A percentile compares a stretch with the other conserved stretches of the same genome.
These are phyloP conservation scores for Lathyrus oleraceus DNA, from an alignment of 306 rosid genomes.

Conservation along the genomic window DNA sequence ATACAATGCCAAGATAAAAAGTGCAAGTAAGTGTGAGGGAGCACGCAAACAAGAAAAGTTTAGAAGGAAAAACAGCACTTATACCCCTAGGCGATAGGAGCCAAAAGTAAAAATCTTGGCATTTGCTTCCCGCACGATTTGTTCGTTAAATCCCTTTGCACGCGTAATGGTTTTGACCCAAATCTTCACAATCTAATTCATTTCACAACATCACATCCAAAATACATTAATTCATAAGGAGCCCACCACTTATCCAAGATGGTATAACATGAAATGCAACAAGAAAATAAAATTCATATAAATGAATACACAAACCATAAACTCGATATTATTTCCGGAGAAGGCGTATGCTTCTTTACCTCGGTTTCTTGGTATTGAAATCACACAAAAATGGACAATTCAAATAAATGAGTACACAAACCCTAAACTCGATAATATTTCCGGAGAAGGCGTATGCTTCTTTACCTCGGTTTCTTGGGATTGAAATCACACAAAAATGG, in stretches of 20 bases:
- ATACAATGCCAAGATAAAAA: background rate
- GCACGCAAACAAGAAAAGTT: slow-evolving; percentile 13
- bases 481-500: slow-evolving; percentile 25
- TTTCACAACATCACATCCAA: slow-evolving; percentile 34
- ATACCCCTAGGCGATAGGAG: slow-evolving; percentile 95
- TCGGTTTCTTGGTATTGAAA: background rate
- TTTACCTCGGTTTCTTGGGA: background rate
- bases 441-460: background rate
- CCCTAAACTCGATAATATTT: slow-evolving; percentile 3
- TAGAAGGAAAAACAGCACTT: slow-evolving; percentile 35
- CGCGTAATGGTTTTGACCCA: slow-evolving; percentile 89
- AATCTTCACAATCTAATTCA: slow-evolving; percentile 78
- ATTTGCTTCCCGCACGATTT: slow-evolving; percentile 88
- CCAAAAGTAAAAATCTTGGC: slow-evolving; percentile 98
- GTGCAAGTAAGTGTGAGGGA: background rate
- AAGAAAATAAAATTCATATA: background rate
- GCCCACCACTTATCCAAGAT: slow-evolving; percentile 8
- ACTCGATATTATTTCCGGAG: background rate
- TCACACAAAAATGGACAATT: slow-evolving; percentile 23
- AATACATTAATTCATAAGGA: slow-evolving; percentile 19
- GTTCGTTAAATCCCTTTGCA: slow-evolving; percentile 75
- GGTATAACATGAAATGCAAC: slow-evolving; percentile 11
- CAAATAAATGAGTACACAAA: background rate
- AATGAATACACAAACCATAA: slow-evolving; percentile 5
- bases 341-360: slow-evolving; percentile 5